These are phyloP conservation scores for Thalassiosira livingstoniorum DNA, from an alignment of 352 stramenopile species.

Conservation along the genomic window DNA sequence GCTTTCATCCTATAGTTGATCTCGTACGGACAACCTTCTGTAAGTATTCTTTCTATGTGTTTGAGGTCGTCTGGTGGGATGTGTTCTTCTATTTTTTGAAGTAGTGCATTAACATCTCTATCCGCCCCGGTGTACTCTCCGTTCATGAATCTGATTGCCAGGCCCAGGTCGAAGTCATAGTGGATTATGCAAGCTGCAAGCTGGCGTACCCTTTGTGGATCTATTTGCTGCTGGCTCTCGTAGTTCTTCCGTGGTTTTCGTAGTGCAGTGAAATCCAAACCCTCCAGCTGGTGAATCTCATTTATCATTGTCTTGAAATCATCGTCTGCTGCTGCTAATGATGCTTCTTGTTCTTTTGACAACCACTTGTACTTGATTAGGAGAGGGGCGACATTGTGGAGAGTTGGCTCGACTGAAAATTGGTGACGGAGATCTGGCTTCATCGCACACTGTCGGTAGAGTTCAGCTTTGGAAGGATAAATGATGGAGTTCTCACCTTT, in stretches of 20 bases:
- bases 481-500: no score
- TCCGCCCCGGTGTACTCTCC: slow-evolving; percentile 13
- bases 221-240: slow-evolving; percentile 8
- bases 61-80: background rate
- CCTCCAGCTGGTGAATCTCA: background rate
- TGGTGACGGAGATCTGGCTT: no score
- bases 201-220: slow-evolving; percentile 1
- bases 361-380: background rate
- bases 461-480: no score
- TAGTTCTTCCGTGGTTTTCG: slow-evolving; percentile 12
- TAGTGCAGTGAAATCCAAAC: slow-evolving; percentile 20
- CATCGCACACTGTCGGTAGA: no score
- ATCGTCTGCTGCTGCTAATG: background rate
- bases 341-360: background rate
- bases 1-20: slow-evolving; percentile 1
- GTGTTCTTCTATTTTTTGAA: background rate
- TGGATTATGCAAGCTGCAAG: slow-evolving; percentile 7
- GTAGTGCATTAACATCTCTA: background rate
- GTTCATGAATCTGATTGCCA: slow-evolving; percentile 1
- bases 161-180: slow-evolving; percentile 5
- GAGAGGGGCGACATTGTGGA: background rate
- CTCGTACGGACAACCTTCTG: background rate
- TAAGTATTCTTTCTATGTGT: slow-evolving; percentile 11
- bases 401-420: background rate
- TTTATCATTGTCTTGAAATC: background rate